Percentiles rank a stretch among this genome's conserved stretches.
Evolutionary conservation across 1,139 yeast species (phyloP).

Genomic region (Lodderomyces parapsilosis): DNA sequence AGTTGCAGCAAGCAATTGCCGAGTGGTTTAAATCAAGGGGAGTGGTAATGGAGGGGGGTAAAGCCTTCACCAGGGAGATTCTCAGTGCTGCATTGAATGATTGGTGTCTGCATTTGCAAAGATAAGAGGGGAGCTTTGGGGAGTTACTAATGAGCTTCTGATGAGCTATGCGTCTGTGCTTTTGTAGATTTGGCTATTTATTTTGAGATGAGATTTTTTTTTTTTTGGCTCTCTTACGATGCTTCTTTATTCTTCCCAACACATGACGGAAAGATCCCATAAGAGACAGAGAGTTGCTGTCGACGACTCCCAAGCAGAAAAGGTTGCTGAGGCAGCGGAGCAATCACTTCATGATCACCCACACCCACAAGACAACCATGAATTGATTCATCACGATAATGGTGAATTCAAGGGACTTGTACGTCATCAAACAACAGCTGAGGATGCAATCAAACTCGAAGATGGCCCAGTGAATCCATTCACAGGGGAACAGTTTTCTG

Average conservation of each 20-base stretch:
- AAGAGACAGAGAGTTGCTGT: constrained; percentile 17
- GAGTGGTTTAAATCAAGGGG: constrained; percentile 5
- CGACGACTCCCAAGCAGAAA: constrained; percentile 20
- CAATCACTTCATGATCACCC: constrained; percentile 37
- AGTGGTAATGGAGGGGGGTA: constrained; percentile 6
- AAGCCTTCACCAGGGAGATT: constrained; percentile 8
- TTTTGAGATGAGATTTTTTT: not conserved
- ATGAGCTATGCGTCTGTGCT: no score
- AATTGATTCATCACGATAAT: constrained; percentile 35
- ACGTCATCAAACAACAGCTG: constrained; percentile 73
- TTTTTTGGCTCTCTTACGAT: not conserved
- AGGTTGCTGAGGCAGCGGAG: constrained; percentile 43
- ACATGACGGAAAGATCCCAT: constrained; percentile 17
- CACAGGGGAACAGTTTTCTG: constrained; percentile 61
- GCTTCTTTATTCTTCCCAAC: not conserved
- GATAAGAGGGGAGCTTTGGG: constrained; percentile 2
- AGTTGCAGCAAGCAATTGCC: constrained; percentile 8
- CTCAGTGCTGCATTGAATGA: constrained; percentile 11
- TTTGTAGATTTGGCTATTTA: no score
- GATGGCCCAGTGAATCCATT: constrained; percentile 71
- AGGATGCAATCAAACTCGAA: constrained; percentile 66
- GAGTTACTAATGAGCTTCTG: no score
- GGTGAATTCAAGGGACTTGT: constrained; percentile 57
- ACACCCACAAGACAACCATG: constrained; percentile 19
- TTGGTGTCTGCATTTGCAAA: constrained; percentile 9